Conservation (phyloP, 2,329 filamentous ascomycete species). For the Monilinia polystroma region DNA sequence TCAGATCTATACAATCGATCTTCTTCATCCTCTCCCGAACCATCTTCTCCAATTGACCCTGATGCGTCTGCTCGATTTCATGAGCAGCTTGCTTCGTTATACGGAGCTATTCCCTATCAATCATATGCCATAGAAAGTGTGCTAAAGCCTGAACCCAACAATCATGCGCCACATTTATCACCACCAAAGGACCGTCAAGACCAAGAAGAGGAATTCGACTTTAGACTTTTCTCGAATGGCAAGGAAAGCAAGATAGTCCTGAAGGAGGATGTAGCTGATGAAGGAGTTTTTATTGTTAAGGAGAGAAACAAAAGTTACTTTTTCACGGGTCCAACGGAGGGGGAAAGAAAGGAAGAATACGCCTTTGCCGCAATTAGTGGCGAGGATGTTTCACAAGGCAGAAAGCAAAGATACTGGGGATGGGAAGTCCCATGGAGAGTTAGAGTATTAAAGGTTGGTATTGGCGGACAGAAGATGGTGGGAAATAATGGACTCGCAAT, state of each 20-base stretch:
- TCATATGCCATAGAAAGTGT: background rate
- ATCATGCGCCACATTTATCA: conserved; percentile 29
- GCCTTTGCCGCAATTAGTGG: conserved; percentile 50
- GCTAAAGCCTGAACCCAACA: conserved; percentile 27
- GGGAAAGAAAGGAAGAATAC: conserved; percentile 45
- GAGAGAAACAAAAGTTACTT: conserved; percentile 52
- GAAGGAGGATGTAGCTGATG: conserved; percentile 43
- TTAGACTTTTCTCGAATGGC: conserved; percentile 53
- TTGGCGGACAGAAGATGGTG: conserved; percentile 34
- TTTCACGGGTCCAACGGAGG: conserved; percentile 44
- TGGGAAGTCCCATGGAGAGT: conserved; percentile 62
- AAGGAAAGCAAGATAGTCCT: conserved; percentile 49
- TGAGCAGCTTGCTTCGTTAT: conserved; percentile 32
- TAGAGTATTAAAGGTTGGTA: conserved; percentile 43
- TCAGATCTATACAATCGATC: conserved; percentile 49
- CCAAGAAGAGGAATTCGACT: conserved; percentile 50
- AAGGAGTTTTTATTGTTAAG: conserved; percentile 45
- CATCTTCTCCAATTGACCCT: conserved; percentile 32
- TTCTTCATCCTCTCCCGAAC: conserved; percentile 27
- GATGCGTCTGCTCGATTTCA: conserved; percentile 28
- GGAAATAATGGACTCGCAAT: conserved; percentile 23
- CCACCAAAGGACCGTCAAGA: conserved; percentile 16
- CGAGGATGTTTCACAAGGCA: conserved; percentile 50
- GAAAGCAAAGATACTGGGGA: conserved; percentile 53
- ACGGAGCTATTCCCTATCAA: conserved; percentile 28